Evolutionary conservation across 176 grass and related monocot species (phyloP).

Genomic region (Pharus latifolius): DNA sequence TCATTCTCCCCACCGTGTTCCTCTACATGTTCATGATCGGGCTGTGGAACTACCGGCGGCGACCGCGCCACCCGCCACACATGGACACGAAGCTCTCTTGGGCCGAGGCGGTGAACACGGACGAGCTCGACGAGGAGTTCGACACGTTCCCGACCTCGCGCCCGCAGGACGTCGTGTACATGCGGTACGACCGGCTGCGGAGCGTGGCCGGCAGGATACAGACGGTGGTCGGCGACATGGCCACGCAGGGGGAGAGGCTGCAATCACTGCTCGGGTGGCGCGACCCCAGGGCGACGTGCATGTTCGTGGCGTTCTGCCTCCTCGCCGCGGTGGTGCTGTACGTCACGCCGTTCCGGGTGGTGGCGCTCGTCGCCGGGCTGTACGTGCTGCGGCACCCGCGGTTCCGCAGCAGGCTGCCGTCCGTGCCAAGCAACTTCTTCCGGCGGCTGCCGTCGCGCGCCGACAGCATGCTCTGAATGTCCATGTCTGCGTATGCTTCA

Average conservation of each 20-base stretch:
- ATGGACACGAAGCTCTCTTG: conserved; percentile 81
- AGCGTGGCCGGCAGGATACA: conserved; percentile 83
- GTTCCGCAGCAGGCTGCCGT: conserved; percentile 61
- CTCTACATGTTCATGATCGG: conserved; percentile 96
- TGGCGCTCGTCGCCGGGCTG: conserved; percentile 58
- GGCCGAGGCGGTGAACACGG: conserved; percentile 57
- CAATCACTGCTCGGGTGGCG: conserved; percentile 71
- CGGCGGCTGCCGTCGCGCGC: conserved; percentile 65
- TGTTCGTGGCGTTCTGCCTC: conserved; percentile 70
- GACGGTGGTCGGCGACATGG: conserved; percentile 83
- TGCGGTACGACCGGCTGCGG: conserved; percentile 74
- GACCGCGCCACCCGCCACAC: conserved; percentile 69
- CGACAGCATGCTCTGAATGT: conserved; percentile 69
- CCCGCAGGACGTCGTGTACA: conserved; percentile 55
- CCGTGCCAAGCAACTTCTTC: conserved; percentile 89
- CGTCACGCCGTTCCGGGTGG: conserved; percentile 63
- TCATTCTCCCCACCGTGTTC: conserved; percentile 84
- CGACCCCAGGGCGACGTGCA: conserved; percentile 63
- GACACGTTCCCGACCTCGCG: conserved; percentile 80
- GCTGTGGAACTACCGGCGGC: conserved; percentile 59
- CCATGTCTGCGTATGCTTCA: background rate
- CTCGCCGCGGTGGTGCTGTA: conserved; percentile 62
- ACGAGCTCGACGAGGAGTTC: conserved; percentile 95
- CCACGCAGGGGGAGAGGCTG: conserved; percentile 80
- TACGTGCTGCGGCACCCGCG: conserved; percentile 75